Base-by-base conservation (phyloP, 768 basidiomycete genomes). In the Naganishia friedmannii region DNA sequence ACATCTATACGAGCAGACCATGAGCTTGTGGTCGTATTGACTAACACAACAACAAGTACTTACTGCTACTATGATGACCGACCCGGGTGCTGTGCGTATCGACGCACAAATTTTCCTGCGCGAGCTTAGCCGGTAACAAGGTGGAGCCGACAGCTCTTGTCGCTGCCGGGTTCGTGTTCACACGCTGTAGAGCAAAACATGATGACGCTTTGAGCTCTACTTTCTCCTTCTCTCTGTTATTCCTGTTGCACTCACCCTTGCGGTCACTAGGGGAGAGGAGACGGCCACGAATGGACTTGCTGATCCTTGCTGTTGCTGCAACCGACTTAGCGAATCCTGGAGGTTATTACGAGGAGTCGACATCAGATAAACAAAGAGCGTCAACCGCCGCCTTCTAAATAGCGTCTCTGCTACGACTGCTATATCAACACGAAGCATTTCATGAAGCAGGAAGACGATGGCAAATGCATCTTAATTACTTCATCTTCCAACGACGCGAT, bases 291-390 rank as follows among this genome's bases (percentile, higher is more conserved):
- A 63, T 37, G 60, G 60, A 63, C 42, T 63, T 23, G 23, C 60
- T 28, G 60, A n/a, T 17, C 60, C 60, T 15, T 21, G 23, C 23
- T 42, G 60, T 45, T 63, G 60, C 26, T 63, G 60, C 29, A 72
- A 69, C 17, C 68, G 63, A 42, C 45, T 66, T 7, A 67, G 66
- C 53, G 67, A 66, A 42, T 72, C 71, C 46, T 72, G 57, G 5
- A 72, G 67, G 32, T 72, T 72, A 37, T 72, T 72, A 9, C 66
- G n/a, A 0, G 71, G 71, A 37, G 71, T 51, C 8, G 71, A n/a
- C 71, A 72, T 72, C 13, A n/a, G 42, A 3, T 29, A 37, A 5
- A 37, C 34, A 53, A 31, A 3, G 31, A 15, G 26, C 23, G 31
- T 48, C 45, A 15, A 58, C 7, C 26, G 28, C 42, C 42, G 42